Evolutionary conservation across 164 flowering plant genomes (phyloP).

Genomic region (Chimonanthus praecox): DNA sequence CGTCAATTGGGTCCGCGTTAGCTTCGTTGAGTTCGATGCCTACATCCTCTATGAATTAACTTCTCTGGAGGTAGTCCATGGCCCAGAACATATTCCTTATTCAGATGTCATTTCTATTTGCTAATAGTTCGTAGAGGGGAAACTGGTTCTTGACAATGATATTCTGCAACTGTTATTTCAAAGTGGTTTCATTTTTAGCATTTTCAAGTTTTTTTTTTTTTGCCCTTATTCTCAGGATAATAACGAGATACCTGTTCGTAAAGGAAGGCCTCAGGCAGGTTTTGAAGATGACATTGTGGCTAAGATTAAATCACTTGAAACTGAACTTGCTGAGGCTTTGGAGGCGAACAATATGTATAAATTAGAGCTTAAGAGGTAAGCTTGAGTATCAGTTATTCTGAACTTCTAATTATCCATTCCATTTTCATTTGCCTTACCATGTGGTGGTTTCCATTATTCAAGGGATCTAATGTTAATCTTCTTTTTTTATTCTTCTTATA

Average conservation of each 20-base stretch:
- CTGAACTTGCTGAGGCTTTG: slow-evolving; percentile 54
- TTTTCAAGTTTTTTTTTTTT: not conserved
- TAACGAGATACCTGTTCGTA: slow-evolving; percentile 11
- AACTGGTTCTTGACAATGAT: not conserved
- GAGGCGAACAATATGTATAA: slow-evolving; percentile 48
- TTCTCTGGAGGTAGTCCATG: not conserved
- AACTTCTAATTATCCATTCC: not conserved
- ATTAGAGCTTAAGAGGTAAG: slow-evolving; percentile 48
- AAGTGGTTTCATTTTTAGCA: not conserved
- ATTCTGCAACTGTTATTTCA: not conserved
- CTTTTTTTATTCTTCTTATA: not conserved
- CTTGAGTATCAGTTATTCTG: not conserved
- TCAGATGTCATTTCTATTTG: not conserved
- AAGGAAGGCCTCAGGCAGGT: slow-evolving; percentile 13
- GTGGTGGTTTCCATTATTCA: not conserved
- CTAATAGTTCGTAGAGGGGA: not conserved
- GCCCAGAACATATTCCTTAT: not conserved
- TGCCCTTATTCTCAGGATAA: slow-evolving; percentile 24
- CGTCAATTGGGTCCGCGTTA: too few relatives aligned
- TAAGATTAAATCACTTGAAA: slow-evolving; percentile 52
- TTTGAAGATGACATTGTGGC: slow-evolving; percentile 21
- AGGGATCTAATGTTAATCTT: not conserved
- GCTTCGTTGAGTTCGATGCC: too few relatives aligned
- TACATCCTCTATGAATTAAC: not conserved
- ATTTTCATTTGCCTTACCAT: not conserved